A percentile compares a stretch with the other conserved stretches of the same genome.
phyloP scores from a whole-genome alignment of 306 rosid species.

The Fragaria vesca region DNA sequence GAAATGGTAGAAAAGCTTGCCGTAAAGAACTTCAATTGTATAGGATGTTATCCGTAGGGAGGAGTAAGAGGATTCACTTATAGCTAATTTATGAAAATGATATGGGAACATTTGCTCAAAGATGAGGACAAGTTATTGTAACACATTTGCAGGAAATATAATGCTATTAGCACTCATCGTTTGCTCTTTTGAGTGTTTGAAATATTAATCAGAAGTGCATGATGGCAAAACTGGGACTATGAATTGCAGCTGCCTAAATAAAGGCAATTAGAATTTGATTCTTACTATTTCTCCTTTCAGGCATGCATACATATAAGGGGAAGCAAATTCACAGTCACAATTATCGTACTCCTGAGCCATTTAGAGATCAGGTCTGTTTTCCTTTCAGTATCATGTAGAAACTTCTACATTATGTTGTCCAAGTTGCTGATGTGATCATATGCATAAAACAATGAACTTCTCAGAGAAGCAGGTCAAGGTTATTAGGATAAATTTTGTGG shows the following conservation, averaged over 20 bases:
- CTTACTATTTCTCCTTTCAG: constrained; percentile 20
- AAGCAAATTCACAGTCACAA: constrained; percentile 51
- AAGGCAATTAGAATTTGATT: background rate
- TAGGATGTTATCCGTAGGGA: background rate
- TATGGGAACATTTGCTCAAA: background rate
- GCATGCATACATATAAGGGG: constrained; percentile 39
- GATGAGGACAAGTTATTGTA: background rate
- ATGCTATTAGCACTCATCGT: background rate
- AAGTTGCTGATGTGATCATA: background rate
- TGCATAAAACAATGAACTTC: background rate
- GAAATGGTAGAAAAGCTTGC: background rate
- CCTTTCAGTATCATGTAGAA: background rate
- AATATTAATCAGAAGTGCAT: background rate
- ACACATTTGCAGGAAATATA: background rate
- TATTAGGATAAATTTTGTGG: background rate
- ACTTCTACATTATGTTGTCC: background rate
- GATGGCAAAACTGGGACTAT: background rate
- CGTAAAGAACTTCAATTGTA: background rate
- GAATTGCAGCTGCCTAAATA: background rate
- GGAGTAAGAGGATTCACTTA: background rate
- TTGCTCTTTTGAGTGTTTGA: background rate
- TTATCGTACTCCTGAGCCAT: constrained; percentile 42
- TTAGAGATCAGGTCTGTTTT: constrained; percentile 50
- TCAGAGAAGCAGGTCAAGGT: background rate
- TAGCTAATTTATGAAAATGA: background rate